These are phyloP conservation scores for Wickerhamiella musiphila DNA, from an alignment of 805 yeast genomes.

Conservation along the genomic window DNA sequence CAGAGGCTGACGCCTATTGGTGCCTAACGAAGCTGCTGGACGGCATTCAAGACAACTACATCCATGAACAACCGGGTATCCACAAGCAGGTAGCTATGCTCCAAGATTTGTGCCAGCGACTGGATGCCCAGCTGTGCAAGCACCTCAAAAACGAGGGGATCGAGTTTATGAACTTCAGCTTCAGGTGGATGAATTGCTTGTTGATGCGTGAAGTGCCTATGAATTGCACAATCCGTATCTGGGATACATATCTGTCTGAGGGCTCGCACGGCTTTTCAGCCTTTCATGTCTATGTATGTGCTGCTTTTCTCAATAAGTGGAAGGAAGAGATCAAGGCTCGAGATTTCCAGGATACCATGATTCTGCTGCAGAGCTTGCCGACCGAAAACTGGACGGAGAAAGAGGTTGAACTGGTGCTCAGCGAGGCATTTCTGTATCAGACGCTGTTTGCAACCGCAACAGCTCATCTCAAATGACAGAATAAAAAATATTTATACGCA, in stretches of 20 bases:
- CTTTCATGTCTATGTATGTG: conserved; percentile 93
- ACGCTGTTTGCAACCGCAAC: conserved; percentile 75
- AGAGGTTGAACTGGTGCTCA: conserved; percentile 76
- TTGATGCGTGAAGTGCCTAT: conserved; percentile 84
- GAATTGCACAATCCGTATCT: conserved; percentile 71
- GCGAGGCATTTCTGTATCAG: conserved; percentile 97
- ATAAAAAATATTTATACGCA: background rate
- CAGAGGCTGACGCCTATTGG: conserved; percentile 97
- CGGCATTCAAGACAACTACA: conserved; percentile 90
- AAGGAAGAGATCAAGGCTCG: conserved; percentile 55
- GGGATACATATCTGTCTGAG: conserved; percentile 75
- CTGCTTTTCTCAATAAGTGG: conserved; percentile 86
- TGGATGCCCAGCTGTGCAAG: conserved; percentile 51
- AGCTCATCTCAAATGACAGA: conserved; percentile 47
- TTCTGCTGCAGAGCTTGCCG: conserved; percentile 81
- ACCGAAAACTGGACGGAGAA: conserved; percentile 72
- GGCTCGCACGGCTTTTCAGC: conserved; percentile 60
- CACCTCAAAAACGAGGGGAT: conserved; percentile 71
- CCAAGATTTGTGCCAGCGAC: conserved; percentile 58
- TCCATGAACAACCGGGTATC: conserved; percentile 97
- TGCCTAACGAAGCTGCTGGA: conserved; percentile 80
- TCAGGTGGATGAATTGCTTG: conserved; percentile 97
- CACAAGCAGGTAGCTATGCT: conserved; percentile 68
- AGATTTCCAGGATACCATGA: conserved; percentile 90
- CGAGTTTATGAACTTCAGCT: conserved; percentile 90